Base-by-base conservation (phyloP, 139 green algal genomes). In the Auxenochlorella pyrenoidosa region DNA sequence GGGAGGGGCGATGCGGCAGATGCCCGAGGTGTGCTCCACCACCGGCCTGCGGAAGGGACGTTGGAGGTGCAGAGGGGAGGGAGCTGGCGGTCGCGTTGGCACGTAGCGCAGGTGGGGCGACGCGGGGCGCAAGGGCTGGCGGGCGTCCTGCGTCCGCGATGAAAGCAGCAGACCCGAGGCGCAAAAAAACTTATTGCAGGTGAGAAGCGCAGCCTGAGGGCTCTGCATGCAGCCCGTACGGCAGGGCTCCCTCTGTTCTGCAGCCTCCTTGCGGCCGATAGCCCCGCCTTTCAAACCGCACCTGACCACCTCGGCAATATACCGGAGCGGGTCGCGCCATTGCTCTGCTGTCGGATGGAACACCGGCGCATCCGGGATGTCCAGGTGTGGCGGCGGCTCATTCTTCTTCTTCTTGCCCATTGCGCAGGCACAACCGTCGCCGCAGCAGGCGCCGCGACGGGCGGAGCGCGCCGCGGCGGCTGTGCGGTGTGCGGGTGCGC, bases 281-380 rank as follows among this genome's bases (percentile, higher is more conserved):
- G 10, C 43, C 41, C 43, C 13, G n/a, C 76, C 44, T 12, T 58
- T 47, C 54, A 63, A 63, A 63, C 54, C 54, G 54, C 78, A 85
- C 26, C 92, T 83, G 13, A 98, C 95, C 0, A 81, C 91, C 8
- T 86, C 79, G 16, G 78, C 84, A 41, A 98, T 95, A 88, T 96
- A 98, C 0, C 6, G 60, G 3, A 98, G 84, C 12, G 95, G 95
- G 60, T 96, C 86, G 60, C 85, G 40, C 86, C 94, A 98, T 75
- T 98, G 89, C 66, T 95, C 89, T 12, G 73, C 76, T 1, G 92
- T 95, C 10, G 96, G 96, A n/a, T 76, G 44, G 85, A 95, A 98
- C 10, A 92, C 79, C 1, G 93, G 96, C 12, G 95, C 96, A 0
- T 89, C 19, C 0, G 78, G 82, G 32, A 94, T 58, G 32, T 79